Evolutionary conservation across 768 basidiomycete genomes (phyloP).

Genomic region (Suillus clintonianus): DNA sequence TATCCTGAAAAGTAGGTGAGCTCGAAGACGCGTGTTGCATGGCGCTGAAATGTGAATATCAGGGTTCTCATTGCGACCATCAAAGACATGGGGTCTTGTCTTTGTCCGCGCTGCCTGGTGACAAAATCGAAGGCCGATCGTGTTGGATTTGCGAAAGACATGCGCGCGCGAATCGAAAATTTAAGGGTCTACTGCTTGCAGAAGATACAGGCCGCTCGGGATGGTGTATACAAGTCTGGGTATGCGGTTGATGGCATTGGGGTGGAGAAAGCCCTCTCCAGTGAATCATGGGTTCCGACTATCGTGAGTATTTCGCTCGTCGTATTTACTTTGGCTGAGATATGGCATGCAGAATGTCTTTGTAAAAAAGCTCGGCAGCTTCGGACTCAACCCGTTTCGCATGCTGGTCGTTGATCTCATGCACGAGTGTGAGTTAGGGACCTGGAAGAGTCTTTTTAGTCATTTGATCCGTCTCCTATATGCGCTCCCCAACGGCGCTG

Average conservation of each 20-base stretch:
- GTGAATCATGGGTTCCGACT: slow-evolving; percentile 11
- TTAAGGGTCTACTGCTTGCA: not conserved
- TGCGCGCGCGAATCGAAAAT: not conserved
- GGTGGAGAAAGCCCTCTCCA: slow-evolving; percentile 8
- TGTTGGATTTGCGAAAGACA: slow-evolving; percentile 16
- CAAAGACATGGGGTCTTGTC: slow-evolving; percentile 23
- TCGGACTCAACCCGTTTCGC: slow-evolving; percentile 13
- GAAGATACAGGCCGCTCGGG: not conserved
- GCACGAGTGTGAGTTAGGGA: slow-evolving; percentile 23
- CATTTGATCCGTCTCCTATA: slow-evolving; percentile 22
- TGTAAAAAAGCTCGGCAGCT: not conserved
- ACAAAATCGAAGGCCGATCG: slow-evolving; percentile 8
- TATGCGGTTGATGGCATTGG: slow-evolving; percentile 12
- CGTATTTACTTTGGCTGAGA: not conserved
- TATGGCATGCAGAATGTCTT: slow-evolving; percentile 8
- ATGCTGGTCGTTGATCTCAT: slow-evolving; percentile 16
- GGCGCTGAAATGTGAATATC: not conserved
- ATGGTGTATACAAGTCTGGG: slow-evolving; percentile 13
- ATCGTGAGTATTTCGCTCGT: slow-evolving; percentile 4
- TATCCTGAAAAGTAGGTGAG: slow-evolving; percentile 34
- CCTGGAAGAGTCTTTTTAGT: slow-evolving; percentile 28
- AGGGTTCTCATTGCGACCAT: slow-evolving; percentile 30
- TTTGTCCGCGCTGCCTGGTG: slow-evolving; percentile 20
- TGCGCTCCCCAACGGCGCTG: not conserved
- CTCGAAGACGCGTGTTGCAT: not conserved